Evolutionary conservation across 345 rosid species (phyloP), one percentile per base, ranked within the genome.

Genomic region (Corchorus olitorius): DNA sequence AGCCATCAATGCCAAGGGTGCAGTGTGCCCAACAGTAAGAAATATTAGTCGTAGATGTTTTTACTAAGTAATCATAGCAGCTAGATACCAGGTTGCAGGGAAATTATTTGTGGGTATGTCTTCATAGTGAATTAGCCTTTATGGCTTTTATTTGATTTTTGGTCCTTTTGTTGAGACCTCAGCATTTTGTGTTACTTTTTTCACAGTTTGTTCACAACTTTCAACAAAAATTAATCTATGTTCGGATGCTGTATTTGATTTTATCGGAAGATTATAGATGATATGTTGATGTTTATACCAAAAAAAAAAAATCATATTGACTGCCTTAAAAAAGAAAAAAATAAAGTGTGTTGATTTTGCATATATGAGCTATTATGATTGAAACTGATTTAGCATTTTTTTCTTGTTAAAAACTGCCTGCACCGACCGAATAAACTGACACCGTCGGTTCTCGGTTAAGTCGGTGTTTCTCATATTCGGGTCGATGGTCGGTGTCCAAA

Each of bases 21-120:
- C 97, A 91, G 70, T 91, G 97, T 49, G 93, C 93, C 17, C 97
- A 91, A 75, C 97, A 89, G 56, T 91, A 69, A 76, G 65, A 33
- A 70, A 65, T 27, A 7, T n/a, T n/a, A 37, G 54, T 19, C 13
- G 27, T 73, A 3, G 12, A 16, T 52, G 33, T 13, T 50, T 52
- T 14, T 2, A 45, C 39, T 15, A 2, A 8, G 27, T 27, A 33
- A 50, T 55, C n/a, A 8, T 48, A 11, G 20, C 50, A 39, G 59
- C 60, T 34, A 7, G 41, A 27, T 16, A 41, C 35, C 20, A 50
- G 22, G 16, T 16, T 35, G 4, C 73, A 17, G 17, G 9, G 61
- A 64, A 70, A 2, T 60, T 60, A 33, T 35, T 17, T 53, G 62
- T 35, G 74, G 45, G 55, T 35, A 1, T 45, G 43, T 62, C 50